Percentiles rank a stretch among this genome's conserved stretches.
Conservation (phyloP, 2,329 filamentous ascomycete genomes). For the Leptoxyphium fumago region DNA sequence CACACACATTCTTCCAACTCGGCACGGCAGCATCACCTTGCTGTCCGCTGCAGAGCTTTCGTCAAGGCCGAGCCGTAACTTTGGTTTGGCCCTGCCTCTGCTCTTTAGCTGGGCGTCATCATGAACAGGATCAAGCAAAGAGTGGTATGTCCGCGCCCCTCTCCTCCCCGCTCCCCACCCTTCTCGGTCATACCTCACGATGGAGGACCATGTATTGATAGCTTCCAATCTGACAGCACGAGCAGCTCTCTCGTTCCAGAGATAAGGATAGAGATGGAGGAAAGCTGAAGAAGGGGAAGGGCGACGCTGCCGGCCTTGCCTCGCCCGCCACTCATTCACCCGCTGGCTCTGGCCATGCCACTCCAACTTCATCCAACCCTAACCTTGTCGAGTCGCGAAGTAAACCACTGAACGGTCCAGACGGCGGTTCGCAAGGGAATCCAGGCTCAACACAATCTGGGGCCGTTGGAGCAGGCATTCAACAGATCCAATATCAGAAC, state of each 20-base stretch:
- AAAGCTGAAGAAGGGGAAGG: constrained; percentile 57
- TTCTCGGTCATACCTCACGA: constrained; percentile 2
- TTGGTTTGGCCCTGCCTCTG: constrained; percentile 13
- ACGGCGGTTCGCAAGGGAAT: constrained; percentile 27
- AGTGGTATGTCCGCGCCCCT: constrained; percentile 56
- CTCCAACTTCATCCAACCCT: constrained; percentile 79
- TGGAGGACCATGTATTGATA: constrained; percentile 12
- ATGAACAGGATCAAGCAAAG: constrained; percentile 98
- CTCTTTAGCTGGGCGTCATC: constrained; percentile 11
- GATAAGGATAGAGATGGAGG: constrained; percentile 35
- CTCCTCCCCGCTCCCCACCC: constrained; percentile 12
- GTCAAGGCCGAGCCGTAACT: no score
- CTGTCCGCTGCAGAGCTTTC: no score
- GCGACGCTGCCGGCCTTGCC: constrained; percentile 48
- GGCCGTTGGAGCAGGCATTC: constrained; percentile 4
- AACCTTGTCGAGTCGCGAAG: constrained; percentile 73
- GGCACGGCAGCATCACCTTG: no score
- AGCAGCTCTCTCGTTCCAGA: constrained; percentile 86
- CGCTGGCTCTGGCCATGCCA: constrained; percentile 47
- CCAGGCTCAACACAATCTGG: constrained; percentile 23
- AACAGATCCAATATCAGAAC: constrained; percentile 1
- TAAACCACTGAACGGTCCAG: constrained; percentile 51
- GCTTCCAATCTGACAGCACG: constrained; percentile 35
- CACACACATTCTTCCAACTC: no score
- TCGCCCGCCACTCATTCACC: constrained; percentile 53